Evolutionary conservation across 1,284 basidiomycete species (phyloP).

Genomic region (Papiliotrema flavescens): DNA sequence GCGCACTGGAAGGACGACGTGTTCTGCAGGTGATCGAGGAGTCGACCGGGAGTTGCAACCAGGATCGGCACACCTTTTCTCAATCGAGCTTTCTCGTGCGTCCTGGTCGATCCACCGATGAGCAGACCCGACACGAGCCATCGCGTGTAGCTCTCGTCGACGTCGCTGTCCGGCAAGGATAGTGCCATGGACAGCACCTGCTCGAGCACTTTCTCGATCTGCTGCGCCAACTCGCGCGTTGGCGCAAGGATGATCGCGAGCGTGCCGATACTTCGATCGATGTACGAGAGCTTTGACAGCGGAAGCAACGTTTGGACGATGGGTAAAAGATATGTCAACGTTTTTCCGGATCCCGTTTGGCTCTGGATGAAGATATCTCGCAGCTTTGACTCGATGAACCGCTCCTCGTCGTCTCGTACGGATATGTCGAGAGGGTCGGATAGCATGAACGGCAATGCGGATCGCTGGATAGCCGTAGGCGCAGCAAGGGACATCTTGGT

Average conservation of each 20-base stretch:
- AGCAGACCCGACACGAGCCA: constrained; percentile 94
- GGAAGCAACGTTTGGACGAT: constrained; percentile 92
- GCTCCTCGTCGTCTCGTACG: constrained; percentile 13
- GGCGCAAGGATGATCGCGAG: constrained; percentile 92
- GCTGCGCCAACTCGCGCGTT: constrained; percentile 90
- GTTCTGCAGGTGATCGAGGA: constrained; percentile 72
- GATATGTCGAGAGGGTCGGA: constrained; percentile 43
- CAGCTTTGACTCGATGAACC: constrained; percentile 21
- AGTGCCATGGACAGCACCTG: constrained; percentile 68
- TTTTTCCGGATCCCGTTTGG: constrained; percentile 98
- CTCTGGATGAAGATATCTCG: constrained; percentile 93
- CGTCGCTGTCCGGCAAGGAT: constrained; percentile 30
- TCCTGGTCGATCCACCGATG: constrained; percentile 69
- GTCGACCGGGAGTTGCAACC: constrained; percentile 58
- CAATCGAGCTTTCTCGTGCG: constrained; percentile 69
- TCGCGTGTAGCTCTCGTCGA: constrained; percentile 59
- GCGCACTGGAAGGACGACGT: constrained; percentile 87
- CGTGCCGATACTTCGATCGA: constrained; percentile 82
- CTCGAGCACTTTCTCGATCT: constrained; percentile 74
- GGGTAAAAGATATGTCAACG: constrained; percentile 88
- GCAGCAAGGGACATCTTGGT: constrained; percentile 77
- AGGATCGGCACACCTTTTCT: constrained; percentile 70
- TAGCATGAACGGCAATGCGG: constrained; percentile 71
- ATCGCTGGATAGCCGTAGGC: constrained; percentile 88
- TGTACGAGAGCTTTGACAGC: constrained; percentile 78